Evolutionary conservation across 805 yeast genomes (phyloP).

Genomic region (Kockiozyma suomiensis): DNA sequence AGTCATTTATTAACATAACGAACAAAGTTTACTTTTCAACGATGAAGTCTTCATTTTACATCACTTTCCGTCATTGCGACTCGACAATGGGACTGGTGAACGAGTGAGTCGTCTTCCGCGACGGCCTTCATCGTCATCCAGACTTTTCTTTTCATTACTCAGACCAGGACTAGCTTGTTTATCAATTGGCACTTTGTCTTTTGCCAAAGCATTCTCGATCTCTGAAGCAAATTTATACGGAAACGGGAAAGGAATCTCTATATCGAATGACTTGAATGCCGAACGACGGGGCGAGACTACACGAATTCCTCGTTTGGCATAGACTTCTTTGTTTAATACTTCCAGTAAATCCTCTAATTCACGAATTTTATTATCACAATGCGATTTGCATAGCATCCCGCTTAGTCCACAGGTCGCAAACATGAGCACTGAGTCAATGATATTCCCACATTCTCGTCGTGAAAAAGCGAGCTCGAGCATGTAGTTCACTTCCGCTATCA

Average conservation of each 20-base stretch:
- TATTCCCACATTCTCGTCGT: constrained; percentile 4
- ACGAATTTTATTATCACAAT: background rate
- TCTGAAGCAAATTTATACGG: background rate
- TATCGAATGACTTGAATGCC: constrained; percentile 14
- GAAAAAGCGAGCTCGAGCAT: constrained; percentile 4
- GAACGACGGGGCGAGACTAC: constrained; percentile 5
- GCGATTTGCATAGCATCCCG: constrained; percentile 8
- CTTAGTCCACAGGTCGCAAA: constrained; percentile 5
- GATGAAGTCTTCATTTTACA: too few species aligned
- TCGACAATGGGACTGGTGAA: too few species aligned
- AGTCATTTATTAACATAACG: too few species aligned
- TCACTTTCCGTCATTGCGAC: too few species aligned
- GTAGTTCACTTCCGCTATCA: constrained; percentile 8
- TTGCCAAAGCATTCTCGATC: background rate
- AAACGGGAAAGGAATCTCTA: constrained; percentile 13
- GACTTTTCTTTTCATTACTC: background rate
- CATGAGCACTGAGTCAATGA: constrained; percentile 8
- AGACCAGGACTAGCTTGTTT: background rate
- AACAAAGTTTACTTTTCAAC: too few species aligned
- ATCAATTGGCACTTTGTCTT: too few species aligned
- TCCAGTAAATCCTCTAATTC: constrained; percentile 12
- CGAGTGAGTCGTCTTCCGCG: too few species aligned
- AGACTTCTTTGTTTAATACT: background rate
- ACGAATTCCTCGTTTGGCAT: constrained; percentile 6
- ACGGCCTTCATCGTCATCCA: background rate